Conservation (phyloP, 352 stramenopile species). For the Aphanomyces astaci region DNA sequence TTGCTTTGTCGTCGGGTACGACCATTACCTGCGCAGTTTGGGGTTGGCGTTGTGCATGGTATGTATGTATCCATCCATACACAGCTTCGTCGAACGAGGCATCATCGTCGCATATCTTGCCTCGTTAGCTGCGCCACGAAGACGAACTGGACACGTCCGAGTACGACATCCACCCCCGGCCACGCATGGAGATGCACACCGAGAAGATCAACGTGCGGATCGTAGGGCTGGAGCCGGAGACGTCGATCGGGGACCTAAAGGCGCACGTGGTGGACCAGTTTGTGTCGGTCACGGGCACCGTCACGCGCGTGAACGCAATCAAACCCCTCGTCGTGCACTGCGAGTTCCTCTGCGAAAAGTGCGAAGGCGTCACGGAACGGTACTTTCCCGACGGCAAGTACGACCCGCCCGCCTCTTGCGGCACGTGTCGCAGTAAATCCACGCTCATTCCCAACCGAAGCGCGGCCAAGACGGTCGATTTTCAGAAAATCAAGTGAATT, state of each 20-base stretch:
- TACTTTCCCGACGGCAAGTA: constrained; percentile 81
- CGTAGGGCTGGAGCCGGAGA: constrained; percentile 52
- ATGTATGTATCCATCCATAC: background rate
- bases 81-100: background rate
- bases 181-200: constrained; percentile 37
- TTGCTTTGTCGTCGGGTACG: constrained; percentile 20
- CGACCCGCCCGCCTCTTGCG: constrained; percentile 50
- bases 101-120: background rate
- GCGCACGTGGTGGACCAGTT: constrained; percentile 71
- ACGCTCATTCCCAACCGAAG: constrained; percentile 69
- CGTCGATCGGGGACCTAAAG: constrained; percentile 64
- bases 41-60: constrained; percentile 63
- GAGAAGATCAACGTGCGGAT: constrained; percentile 55
- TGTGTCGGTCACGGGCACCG: constrained; percentile 57
- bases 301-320: constrained; percentile 78
- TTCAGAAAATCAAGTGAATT: constrained; percentile 82
- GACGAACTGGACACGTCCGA: constrained; percentile 28
- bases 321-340: constrained; percentile 78
- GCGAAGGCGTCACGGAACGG: constrained; percentile 53
- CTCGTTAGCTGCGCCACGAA: constrained; percentile 47
- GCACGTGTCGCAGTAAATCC: constrained; percentile 27
- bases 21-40: constrained; percentile 39
- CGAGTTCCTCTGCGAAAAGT: constrained; percentile 82
- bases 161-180: constrained; percentile 32
- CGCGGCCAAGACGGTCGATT: constrained; percentile 85